Evolutionary conservation across 441 rosid species (phyloP).

Genomic region (Melastoma candidum): DNA sequence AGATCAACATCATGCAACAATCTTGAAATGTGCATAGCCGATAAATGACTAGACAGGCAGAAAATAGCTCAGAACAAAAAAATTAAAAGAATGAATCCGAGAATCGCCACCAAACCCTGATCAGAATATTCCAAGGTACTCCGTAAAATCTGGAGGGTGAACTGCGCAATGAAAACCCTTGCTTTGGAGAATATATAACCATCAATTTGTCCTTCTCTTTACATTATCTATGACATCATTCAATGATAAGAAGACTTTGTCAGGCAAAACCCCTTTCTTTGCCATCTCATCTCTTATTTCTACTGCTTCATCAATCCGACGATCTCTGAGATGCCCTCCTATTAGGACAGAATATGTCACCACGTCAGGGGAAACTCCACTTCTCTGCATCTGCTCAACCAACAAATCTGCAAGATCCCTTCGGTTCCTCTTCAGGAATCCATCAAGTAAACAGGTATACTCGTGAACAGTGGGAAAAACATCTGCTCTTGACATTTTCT

Average conservation of each 20-base stretch:
- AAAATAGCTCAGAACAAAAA: too few relatives aligned
- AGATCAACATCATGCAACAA: too few relatives aligned
- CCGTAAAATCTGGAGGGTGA: too few relatives aligned
- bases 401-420: constrained; percentile 32
- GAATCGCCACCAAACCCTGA: too few relatives aligned
- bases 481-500: constrained; percentile 23
- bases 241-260: constrained; percentile 9
- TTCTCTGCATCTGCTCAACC: constrained; percentile 32
- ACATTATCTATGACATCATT: too few relatives aligned
- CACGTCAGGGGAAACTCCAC: constrained; percentile 26
- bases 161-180: too few relatives aligned
- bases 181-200: too few relatives aligned
- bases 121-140: too few relatives aligned
- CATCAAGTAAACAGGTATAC: constrained; percentile 44
- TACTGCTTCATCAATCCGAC: constrained; percentile 21
- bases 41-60: too few relatives aligned
- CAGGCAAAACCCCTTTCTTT: constrained; percentile 23
- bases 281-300: constrained; percentile 36
- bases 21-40: too few relatives aligned
- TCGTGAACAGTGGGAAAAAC: constrained; percentile 32
- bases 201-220: too few relatives aligned
- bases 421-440: constrained; percentile 30
- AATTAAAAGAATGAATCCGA: too few relatives aligned
- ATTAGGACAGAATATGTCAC: constrained; percentile 37
- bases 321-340: constrained; percentile 26